These are phyloP conservation scores for Anisodus tanguticus DNA, from an alignment of 257 asterid species.

Conservation along the genomic window DNA sequence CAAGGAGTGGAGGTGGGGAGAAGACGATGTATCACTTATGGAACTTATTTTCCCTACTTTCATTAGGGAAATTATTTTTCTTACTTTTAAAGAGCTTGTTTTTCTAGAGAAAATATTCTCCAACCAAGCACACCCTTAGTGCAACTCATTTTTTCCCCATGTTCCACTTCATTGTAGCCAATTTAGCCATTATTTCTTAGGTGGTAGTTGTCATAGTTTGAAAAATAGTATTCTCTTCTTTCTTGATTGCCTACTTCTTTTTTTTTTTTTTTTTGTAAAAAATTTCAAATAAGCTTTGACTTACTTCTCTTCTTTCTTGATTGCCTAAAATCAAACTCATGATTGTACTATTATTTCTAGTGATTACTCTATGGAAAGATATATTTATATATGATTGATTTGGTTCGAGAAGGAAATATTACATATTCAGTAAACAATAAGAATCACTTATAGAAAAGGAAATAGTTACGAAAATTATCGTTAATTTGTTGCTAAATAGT, in stretches of 20 bases:
- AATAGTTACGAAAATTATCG: background rate
- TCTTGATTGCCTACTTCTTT: background rate
- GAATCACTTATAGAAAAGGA: background rate
- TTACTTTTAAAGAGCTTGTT: too few relatives aligned
- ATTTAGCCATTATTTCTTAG: slow-evolving; percentile 1
- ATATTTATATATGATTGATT: too few relatives aligned
- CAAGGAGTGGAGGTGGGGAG: too few relatives aligned
- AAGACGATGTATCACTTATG: too few relatives aligned
- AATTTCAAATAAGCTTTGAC: background rate
- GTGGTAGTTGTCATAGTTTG: slow-evolving; percentile 3
- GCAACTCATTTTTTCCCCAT: background rate
- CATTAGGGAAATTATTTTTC: too few relatives aligned
- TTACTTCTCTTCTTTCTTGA: background rate
- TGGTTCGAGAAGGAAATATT: background rate
- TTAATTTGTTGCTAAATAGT: background rate
- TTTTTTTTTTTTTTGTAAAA: background rate
- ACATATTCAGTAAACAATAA: too few relatives aligned
- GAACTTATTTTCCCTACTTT: too few relatives aligned
- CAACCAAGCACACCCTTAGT: too few relatives aligned
- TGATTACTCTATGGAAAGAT: background rate
- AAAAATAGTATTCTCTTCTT: background rate
- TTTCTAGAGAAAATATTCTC: too few relatives aligned
- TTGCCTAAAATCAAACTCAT: background rate
- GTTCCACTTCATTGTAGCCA: slow-evolving; percentile 15
- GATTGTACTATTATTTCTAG: background rate